Base-by-base conservation (phyloP, 2,329 filamentous ascomycete species). In the Ophiognomonia clavigignenti-juglandacearum region DNA sequence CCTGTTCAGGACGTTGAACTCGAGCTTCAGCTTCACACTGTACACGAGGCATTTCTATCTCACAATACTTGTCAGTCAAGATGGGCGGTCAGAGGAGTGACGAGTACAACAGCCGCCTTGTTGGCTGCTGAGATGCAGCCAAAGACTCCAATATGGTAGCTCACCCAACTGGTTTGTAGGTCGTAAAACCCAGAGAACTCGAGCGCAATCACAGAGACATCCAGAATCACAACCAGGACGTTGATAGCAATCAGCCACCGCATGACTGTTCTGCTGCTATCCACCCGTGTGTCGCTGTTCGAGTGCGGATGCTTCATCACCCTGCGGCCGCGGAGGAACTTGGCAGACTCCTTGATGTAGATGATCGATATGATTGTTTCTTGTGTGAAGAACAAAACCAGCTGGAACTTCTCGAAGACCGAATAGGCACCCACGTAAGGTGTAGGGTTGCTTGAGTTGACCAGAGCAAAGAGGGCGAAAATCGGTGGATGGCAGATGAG, bases 401-500 rank as follows among this genome's bases (percentile, higher is more conserved):
- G 13, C 24, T 45, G n/a, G 5, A 51, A 13, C 48, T 68, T 68
- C 51, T 71, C 69, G 59, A 65, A 64, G 40, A 65, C 57, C 32
- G 66, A 64, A 41, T 69, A 68, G 4, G 59, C 65, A 5, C 52
- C 43, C 18, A 62, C 48, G 38, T 65, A 71, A 2, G 56, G 45
- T 1, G 60, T 43, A 49, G 61, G 13, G 57, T 66, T 62, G 1
- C 56, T 54, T 3, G 61, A 60, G 48, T 70, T 70, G 6, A 67
- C 60, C 20, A 65, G 72, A 44, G 69, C 77, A 3, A 71, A 74
- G 11, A 80, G 57, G 6, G 78, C 64, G 0, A 70, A 73, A 3
- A 71, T 77, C 0, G 71, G 70, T 1, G 75, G 60, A 52, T 77
- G 70, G 9, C 78, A 58, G n/a, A 77, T 42, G 27, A 77, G 53